A percentile compares a stretch with the other conserved stretches of the same genome.
These are phyloP conservation scores for Naematelia aurantialba DNA, from an alignment of 768 basidiomycete genomes.

Conservation along the genomic window DNA sequence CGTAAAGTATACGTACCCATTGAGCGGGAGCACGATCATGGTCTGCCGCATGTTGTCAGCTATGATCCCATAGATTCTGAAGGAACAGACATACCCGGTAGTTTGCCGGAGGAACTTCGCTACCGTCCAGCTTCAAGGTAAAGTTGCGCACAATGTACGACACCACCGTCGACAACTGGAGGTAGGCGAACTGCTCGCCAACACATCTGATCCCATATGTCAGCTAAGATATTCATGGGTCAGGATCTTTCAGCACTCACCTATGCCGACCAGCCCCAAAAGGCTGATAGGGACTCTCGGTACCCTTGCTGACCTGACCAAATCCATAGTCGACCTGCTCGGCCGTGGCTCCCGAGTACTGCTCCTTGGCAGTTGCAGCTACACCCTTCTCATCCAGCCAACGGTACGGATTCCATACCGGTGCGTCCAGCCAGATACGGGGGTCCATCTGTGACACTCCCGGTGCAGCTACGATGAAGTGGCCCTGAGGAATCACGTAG, in stretches of 20 bases:
- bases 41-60: conserved; percentile 63
- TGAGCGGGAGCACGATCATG: conserved; percentile 80
- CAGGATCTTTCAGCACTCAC: conserved; percentile 80
- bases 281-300: conserved; percentile 91
- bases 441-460: conserved; percentile 85
- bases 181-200: conserved; percentile 74
- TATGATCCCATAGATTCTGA: no score
- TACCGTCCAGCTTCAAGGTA: conserved; percentile 65
- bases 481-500: conserved; percentile 84
- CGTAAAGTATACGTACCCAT: conserved; percentile 37
- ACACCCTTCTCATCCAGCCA: conserved; percentile 84
- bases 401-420: conserved; percentile 70
- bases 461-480: conserved; percentile 85
- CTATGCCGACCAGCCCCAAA: conserved; percentile 96
- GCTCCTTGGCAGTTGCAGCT: conserved; percentile 70
- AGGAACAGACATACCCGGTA: conserved; percentile 67
- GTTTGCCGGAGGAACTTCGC: conserved; percentile 71
- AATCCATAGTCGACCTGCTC: conserved; percentile 97
- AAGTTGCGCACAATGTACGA: conserved; percentile 70
- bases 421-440: conserved; percentile 68
- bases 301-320: conserved; percentile 91
- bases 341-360: conserved; percentile 55
- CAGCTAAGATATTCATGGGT: background rate
- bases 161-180: conserved; percentile 83
- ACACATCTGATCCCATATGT: conserved; percentile 30